Evolutionary conservation across 2,329 filamentous ascomycete genomes (phyloP), one percentile per base, ranked within the genome.

Genomic region (Penicillium corylophilum): DNA sequence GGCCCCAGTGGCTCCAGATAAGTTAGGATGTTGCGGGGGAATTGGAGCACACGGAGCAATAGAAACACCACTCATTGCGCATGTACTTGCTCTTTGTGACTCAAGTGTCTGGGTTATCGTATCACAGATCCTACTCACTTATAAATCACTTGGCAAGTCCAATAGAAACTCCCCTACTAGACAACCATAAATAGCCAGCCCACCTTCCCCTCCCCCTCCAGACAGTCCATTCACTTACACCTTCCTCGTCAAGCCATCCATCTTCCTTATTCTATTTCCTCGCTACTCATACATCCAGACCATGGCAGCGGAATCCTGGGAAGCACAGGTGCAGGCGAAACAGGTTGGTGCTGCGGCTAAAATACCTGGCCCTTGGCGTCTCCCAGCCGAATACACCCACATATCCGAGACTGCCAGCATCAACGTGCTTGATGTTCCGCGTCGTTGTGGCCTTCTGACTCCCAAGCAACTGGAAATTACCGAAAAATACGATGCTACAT

Each of bases 391-490:
- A 4, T 38, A 38, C 16, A 38, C 35, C 18, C 20, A 13, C 35
- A 48, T 51, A 13, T 41, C 51, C 3, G 31, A 40, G 10, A 52
- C 47, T 1, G 28, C 23, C 23, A 26, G 42, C 10, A 18, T 15
- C 24, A n/a, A 52, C 26, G 36, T 54, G 1, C 50, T 62, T 15
- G 55, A 53, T 12, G 48, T 64, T 28, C 54, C 52, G 6, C 48
- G 59, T 60, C 51, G 26, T 50, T 76, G 73, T 41, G 77, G 77
- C 7, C 63, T 81, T 13, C 61, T 81, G 9, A 69, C 71, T 0
- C 23, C 64, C 0, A 56, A 67, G 24, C 77, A 80, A 57, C 55
- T 79, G 5, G 63, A 65, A 5, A 80, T 81, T 33, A 81, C 79
- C 0, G 56, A 55, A 20, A 35, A 35, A 3, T 7, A 35, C 10